These are phyloP conservation scores for Clitopilus passeckerianus DNA, from an alignment of 768 basidiomycete genomes.

Conservation along the genomic window DNA sequence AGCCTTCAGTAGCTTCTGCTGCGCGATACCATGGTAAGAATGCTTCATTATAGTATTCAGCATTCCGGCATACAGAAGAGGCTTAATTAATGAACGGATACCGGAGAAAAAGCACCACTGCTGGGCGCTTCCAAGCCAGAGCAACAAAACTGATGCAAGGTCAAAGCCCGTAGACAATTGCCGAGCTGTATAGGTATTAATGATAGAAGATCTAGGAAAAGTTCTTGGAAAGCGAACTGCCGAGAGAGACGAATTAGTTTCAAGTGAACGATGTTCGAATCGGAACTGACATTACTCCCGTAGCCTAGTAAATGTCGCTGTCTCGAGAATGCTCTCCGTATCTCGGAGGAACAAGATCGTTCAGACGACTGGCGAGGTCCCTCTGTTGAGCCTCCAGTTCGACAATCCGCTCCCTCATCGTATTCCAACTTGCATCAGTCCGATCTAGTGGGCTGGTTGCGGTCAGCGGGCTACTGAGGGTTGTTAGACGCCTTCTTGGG, in stretches of 20 bases:
- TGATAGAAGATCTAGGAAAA: too few species aligned
- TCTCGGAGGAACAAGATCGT: neutral
- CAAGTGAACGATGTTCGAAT: too few species aligned
- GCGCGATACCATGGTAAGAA: neutral
- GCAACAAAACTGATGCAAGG: too few species aligned
- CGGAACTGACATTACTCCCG: neutral
- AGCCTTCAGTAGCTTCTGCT: neutral
- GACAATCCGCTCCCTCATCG: neutral
- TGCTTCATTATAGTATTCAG: neutral
- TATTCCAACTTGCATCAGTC: neutral
- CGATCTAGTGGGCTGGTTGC: neutral
- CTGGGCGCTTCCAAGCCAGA: too few species aligned
- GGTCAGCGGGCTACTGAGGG: neutral
- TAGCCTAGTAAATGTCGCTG: neutral
- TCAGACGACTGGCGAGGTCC: neutral
- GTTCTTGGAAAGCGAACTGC: too few species aligned
- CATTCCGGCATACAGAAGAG: too few species aligned
- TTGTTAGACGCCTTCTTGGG: neutral
- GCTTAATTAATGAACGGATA: too few species aligned
- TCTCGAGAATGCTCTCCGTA: neutral
- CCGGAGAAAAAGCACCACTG: too few species aligned
- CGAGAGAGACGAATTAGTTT: neutral
- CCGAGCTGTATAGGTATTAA: too few species aligned
- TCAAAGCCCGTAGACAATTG: too few species aligned
- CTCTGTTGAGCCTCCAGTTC: neutral